Base-by-base conservation (phyloP, 1,284 basidiomycete species). In the Trametes hirsuta region DNA sequence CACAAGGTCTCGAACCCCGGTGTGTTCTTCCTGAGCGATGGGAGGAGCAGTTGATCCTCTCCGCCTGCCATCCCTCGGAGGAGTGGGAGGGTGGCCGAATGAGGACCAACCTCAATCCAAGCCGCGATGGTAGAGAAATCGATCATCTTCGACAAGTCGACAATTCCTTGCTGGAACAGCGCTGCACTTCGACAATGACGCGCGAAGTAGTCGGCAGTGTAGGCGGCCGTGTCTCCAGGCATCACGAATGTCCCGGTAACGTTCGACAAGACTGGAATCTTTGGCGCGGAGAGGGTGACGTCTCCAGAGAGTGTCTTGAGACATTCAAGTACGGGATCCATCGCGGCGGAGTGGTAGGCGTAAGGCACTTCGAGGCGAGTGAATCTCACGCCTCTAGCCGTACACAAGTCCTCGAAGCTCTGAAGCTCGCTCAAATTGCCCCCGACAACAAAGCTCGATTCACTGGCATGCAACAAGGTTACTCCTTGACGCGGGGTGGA, bases 81-180 rank as follows among this genome's bases (percentile, higher is more conserved):
- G 79, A 88, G 82, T 0, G 85, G 80, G 3, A 88, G 72, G 18
- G 80, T 80, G 3, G 79, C 79, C 0, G 82, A 74, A 64, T 88
- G 85, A 10, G 88, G 85, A 4, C 88, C 85, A 41, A 90, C 77
- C 68, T 91, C 88, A 6, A 91, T 77, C 82, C 84, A 90, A 0
- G 76, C 76, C n/a, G 76, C 75, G 14, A 80, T 68, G 6, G 68
- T 61, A 25, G 68, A 51, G 36, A 75, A 65, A 18, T 71, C 73
- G 5, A 72, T 40, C 12, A 60, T 62, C 4, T 72, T 58, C 3
- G 77, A 40, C 6, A 85, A 74, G 2, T 77, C 71, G 14, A 68
- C 70, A 2, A 89, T 70, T 12, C 82, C 83, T 39, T 77, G 74
- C 6, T 79, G 74, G 62, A 91, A 89, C 18, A 74, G 76, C 21